Percentiles rank a stretch among this genome's conserved stretches.
Evolutionary conservation across 1,284 basidiomycete species (phyloP).

Genomic region (Rhodotorula glutinis): DNA sequence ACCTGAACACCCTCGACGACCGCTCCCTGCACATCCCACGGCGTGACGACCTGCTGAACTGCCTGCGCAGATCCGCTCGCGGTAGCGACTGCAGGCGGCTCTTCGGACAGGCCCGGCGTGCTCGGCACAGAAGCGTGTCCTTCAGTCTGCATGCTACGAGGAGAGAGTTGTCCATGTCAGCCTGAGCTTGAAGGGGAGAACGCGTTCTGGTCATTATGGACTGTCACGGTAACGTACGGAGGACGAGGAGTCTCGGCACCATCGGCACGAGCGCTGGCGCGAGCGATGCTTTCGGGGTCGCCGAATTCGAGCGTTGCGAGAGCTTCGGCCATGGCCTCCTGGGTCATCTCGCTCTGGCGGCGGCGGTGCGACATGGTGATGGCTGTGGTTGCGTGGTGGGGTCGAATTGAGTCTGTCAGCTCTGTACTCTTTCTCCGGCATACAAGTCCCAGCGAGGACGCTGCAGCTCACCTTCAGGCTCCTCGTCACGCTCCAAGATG

Average conservation of each 20-base stretch:
- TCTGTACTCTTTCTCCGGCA: too few species aligned
- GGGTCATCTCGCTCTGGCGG: constrained; percentile 28
- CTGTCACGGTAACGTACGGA: constrained; percentile 42
- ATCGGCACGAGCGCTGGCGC: constrained; percentile 43
- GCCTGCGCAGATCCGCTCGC: constrained; percentile 28
- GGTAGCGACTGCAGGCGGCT: constrained; percentile 17
- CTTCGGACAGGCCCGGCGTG: constrained; percentile 17
- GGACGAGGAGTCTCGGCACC: constrained; percentile 44
- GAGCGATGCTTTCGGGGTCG: constrained; percentile 43
- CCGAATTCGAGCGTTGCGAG: constrained; percentile 43
- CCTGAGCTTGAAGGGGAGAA: too few species aligned
- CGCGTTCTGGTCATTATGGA: too few species aligned
- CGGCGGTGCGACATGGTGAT: constrained; percentile 38
- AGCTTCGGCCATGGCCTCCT: constrained; percentile 40
- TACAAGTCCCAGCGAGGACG: too few species aligned
- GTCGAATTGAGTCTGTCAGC: too few species aligned
- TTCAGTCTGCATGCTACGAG: constrained; percentile 26
- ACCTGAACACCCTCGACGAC: constrained; percentile 87
- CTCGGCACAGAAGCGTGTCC: constrained; percentile 27
- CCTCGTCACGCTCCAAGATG: constrained; percentile 17
- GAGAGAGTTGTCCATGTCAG: not conserved
- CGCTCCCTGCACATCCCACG: constrained; percentile 96
- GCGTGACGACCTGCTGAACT: constrained; percentile 82
- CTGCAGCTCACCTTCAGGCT: constrained; percentile 35
- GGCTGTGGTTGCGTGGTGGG: constrained; percentile 9